Evolutionary conservation across 306 rosid genomes (phyloP), one percentile per base, ranked within the genome.

Genomic region (Acacia melanoxylon): DNA sequence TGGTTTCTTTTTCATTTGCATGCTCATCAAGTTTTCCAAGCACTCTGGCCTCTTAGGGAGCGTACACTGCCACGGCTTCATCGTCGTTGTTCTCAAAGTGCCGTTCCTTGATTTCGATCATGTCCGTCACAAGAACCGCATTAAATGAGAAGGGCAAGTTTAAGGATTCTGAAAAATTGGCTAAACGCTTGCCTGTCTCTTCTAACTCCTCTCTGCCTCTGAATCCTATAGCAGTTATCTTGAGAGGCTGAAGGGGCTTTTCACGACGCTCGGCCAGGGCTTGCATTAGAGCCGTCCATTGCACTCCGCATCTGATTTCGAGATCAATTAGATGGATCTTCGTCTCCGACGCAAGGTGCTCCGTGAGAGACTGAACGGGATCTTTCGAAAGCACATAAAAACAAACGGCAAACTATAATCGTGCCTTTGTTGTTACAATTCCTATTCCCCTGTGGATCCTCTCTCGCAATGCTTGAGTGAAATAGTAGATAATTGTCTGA

Each of bases 21-120:
- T 91, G 63, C 89, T 44, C 98, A 93, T 91, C 76, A 89, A 65
- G 71, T 80, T 90, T 63, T 91, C 94, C 86, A 91, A 83, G 74
- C 89, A 78, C 59, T 59, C 77, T 61, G 92, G 88, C 84, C 68
- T 85, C 7, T 15, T 72, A 51, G 2, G 89, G 85, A 5, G 74
- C 79, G 56, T 87, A 86, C 1, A 93, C 63, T n/a, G 81, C 86
- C 7, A 88, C 80, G 16, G 83, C 83, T 86, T 93, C 93, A 9
- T 84, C 80, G 15, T 82, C 84, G 24, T 86, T 82, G 11, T 77
- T 76, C 19, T 76, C 84, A 13, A 93, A 86, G 22, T 76, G 75
- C 37, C 81, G 82, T 67, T 79, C 88, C 29, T 77, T 90, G 46
- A 86, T 74, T 29, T 93, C 90, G 46, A 27, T 67, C 75, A 86